Percentiles rank a stretch among this genome's conserved stretches.
Evolutionary conservation across 2,329 filamentous ascomycete genomes (phyloP).

Genomic region (Rhynchosporium agropyri): DNA sequence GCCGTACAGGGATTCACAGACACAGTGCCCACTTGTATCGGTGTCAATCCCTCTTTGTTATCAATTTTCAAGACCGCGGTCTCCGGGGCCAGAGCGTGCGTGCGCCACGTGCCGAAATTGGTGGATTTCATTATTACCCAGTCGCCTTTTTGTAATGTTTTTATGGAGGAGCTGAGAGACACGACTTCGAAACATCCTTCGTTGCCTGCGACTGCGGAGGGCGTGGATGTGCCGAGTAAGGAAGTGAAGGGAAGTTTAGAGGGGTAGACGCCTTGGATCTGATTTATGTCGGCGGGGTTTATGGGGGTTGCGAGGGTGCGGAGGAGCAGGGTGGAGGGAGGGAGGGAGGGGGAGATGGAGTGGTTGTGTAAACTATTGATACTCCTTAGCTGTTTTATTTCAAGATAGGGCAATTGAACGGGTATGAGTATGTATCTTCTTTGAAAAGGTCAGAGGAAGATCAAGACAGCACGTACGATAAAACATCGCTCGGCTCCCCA

Average conservation of each 20-base stretch:
- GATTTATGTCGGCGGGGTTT: conserved; percentile 98
- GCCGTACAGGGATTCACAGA: conserved; percentile 93
- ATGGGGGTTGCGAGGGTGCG: conserved; percentile 89
- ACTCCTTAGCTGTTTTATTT: conserved; percentile 19
- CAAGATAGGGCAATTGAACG: no score
- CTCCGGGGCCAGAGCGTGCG: conserved; percentile 72
- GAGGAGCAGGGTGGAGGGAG: conserved; percentile 69
- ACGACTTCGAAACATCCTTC: conserved; percentile 94
- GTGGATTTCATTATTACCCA: conserved; percentile 90
- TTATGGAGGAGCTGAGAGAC: conserved; percentile 58
- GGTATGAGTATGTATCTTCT: no score
- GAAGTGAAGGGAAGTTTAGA: conserved; percentile 77
- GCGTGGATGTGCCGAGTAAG: conserved; percentile 73
- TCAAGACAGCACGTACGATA: conserved; percentile 51
- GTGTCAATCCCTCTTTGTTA: conserved; percentile 68
- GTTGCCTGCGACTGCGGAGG: conserved; percentile 81
- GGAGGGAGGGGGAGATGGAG: conserved; percentile 75
- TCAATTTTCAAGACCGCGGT: conserved; percentile 68
- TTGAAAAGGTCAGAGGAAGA: neutral
- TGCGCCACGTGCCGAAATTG: conserved; percentile 92
- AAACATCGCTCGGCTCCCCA: conserved; percentile 74
- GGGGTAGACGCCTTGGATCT: conserved; percentile 95
- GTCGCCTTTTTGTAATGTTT: conserved; percentile 69
- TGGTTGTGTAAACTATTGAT: conserved; percentile 65
- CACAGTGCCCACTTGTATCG: conserved; percentile 83